A percentile compares a stretch with the other conserved stretches of the same genome.
These are phyloP conservation scores for Pyrus hybrid DNA, from an alignment of 331 rosid species.

Conservation along the genomic window DNA sequence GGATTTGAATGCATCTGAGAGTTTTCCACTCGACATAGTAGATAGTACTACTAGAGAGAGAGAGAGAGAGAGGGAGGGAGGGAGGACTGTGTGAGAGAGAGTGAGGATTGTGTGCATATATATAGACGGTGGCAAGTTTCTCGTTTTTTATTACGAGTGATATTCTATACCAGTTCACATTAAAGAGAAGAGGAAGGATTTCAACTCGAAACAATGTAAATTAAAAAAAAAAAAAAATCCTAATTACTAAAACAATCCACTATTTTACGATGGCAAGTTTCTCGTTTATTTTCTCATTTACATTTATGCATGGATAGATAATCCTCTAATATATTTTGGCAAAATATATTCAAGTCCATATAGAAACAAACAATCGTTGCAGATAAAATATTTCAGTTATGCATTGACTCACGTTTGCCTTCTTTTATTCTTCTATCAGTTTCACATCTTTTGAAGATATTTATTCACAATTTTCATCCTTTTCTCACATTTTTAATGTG, in stretches of 20 bases:
- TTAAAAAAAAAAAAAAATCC: no score
- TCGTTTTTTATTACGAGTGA: no score
- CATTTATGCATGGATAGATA: background rate
- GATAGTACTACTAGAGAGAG: background rate
- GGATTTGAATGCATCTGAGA: conserved; percentile 46
- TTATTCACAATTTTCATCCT: background rate
- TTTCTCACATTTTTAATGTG: background rate
- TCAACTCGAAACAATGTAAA: no score
- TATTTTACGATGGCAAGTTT: background rate
- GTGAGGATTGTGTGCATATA: background rate
- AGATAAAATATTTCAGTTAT: background rate
- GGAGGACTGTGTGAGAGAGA: background rate
- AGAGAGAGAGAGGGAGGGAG: no score
- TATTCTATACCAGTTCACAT: background rate
- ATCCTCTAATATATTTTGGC: background rate
- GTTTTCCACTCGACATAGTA: conserved; percentile 46
- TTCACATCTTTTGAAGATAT: background rate
- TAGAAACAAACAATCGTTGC: background rate
- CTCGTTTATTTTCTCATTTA: no score
- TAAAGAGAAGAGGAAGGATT: fast-evolving
- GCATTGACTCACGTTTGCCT: background rate
- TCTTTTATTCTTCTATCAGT: background rate
- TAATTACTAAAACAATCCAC: fast-evolving
- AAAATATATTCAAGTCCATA: background rate
- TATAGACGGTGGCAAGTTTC: background rate